Evolutionary conservation across 1,284 basidiomycete genomes (phyloP), one percentile per base, ranked within the genome.

Genomic region (Sphagnurus paluster): DNA sequence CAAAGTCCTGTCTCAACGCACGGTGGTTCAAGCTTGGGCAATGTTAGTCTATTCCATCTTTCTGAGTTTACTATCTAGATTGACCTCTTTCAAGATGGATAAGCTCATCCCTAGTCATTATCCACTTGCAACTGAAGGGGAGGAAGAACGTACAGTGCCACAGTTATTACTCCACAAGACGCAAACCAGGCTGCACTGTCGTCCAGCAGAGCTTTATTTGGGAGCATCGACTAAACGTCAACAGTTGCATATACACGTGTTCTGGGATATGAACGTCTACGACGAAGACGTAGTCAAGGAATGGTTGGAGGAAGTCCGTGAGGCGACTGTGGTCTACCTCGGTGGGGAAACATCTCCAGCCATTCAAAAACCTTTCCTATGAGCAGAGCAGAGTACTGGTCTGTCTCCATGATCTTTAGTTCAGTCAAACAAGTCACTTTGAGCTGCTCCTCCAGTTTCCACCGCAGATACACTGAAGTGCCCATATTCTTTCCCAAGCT

Each of bases 391-490:
- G 13, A 21, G 2, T 20, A 6, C 17, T 11, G 24, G 11, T 8
- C 10, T 33, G 14, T 16, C 19, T 29, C 21, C 9, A 14, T 2
- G 14, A 25, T 43, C n/a, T 26, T 21, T 26, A 59, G 20, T 28
- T 9, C 17, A 32, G 14, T 40, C 19, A 42, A 23, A 2, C 26
- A 25, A 34, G 8, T 35, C 29, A 21, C n/a, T 6, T 24, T 35
- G 10, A 33, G 4, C 11, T 39, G n/a, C 39, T 52, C n/a, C 51
- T 57, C 84, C 86, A 89, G 10, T 63, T 53, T 4, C 86, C 86
- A n/a, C 84, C 84, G 63, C 86, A 89, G 16, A 89, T 69, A 63
- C 86, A 89, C 24, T 71, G 69, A 26, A 57, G 60, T 29, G 61
- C 63, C 82, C 81, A 87, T 50, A 67, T 70, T 50, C 66, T 77